phyloP scores from a whole-genome alignment of 306 rosid species.

The Cicer bijugum region DNA sequence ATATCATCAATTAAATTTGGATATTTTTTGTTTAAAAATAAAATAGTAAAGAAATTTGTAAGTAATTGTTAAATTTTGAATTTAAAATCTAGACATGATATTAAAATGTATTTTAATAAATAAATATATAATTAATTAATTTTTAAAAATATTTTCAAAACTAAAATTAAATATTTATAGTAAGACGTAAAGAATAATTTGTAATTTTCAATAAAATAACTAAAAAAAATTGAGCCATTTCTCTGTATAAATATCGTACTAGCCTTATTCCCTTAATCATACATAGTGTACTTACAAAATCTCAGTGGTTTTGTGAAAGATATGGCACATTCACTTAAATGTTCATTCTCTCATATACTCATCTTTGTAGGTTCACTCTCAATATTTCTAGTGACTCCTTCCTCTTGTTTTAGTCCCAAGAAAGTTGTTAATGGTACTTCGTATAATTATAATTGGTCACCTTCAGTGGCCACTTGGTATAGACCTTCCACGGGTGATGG shows the following conservation, averaged over 20 bases:
- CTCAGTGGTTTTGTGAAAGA: constrained; percentile 16
- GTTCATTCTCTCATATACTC: constrained; percentile 21
- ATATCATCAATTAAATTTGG: no score
- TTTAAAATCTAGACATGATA: no score
- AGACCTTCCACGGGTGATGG: constrained; percentile 65
- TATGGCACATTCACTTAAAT: constrained; percentile 43
- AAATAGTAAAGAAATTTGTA: no score
- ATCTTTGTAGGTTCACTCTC: constrained; percentile 25
- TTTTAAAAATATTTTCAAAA: no score
- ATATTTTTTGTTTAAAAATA: neutral
- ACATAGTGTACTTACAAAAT: neutral
- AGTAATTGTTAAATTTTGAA: no score
- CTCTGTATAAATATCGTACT: constrained; percentile 49
- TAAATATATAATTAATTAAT: no score
- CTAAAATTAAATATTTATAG: no score
- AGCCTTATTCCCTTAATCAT: constrained; percentile 25
- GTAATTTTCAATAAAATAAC: no score
- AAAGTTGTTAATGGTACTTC: constrained; percentile 49
- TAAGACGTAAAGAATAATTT: no score
- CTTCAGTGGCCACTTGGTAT: constrained; percentile 73
- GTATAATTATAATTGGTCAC: constrained; percentile 49
- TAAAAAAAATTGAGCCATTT: neutral
- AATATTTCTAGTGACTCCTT: constrained; percentile 46
- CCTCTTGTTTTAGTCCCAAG: constrained; percentile 52
- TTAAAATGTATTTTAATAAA: no score